Evolutionary conservation across 192 early-diverging fungal species (phyloP).

Genomic region (Linderina pennispora): DNA sequence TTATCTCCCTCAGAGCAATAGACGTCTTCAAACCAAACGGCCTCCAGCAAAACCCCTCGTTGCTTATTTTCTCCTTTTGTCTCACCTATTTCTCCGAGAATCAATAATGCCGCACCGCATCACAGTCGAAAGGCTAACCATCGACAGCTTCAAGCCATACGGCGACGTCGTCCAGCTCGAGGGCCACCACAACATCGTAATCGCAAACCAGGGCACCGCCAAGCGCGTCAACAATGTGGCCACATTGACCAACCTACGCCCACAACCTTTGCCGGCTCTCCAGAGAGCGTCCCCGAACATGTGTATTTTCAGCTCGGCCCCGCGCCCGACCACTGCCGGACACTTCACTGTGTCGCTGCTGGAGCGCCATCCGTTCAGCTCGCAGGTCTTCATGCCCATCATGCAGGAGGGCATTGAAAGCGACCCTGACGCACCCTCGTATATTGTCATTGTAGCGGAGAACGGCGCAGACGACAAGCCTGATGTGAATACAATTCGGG

Average conservation of each 20-base stretch:
- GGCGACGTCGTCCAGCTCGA: constrained; percentile 66
- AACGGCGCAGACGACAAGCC: constrained; percentile 67
- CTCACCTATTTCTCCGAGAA: no score
- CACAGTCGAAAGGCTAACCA: constrained; percentile 57
- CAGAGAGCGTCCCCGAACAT: constrained; percentile 55
- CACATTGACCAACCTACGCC: constrained; percentile 49
- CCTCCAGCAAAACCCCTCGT: no score
- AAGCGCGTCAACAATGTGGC: constrained; percentile 64
- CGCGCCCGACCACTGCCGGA: constrained; percentile 23
- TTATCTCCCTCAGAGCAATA: no score
- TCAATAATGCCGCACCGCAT: constrained; percentile 34
- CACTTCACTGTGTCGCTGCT: constrained; percentile 63
- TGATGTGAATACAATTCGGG: constrained; percentile 64
- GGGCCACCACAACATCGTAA: constrained; percentile 40
- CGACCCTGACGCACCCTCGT: constrained; percentile 38
- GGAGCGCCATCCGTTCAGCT: constrained; percentile 79
- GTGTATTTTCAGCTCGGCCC: constrained; percentile 58
- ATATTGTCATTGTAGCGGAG: constrained; percentile 76
- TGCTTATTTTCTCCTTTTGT: no score
- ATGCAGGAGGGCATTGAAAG: constrained; percentile 13
- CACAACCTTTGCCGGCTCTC: constrained; percentile 14
- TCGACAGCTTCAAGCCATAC: constrained; percentile 62
- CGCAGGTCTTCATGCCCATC: constrained; percentile 85
- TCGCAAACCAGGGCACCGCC: constrained; percentile 75
- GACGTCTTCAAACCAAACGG: no score